A percentile compares a stretch with the other conserved stretches of the same genome.
Conservation (phyloP, 1,284 basidiomycete species). For the Ustilago esculenta region DNA sequence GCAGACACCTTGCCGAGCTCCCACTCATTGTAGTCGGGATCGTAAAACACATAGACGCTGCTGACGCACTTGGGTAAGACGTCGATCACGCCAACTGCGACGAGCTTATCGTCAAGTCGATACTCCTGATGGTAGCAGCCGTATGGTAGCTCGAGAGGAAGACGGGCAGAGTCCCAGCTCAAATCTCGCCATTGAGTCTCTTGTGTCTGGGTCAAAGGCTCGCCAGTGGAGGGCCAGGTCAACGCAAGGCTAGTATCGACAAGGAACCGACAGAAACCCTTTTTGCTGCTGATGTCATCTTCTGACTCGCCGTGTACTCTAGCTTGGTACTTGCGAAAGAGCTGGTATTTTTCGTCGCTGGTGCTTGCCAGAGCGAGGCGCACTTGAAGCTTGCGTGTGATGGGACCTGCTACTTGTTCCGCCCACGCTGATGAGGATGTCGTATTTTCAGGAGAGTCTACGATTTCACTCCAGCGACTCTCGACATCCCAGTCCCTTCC, state of each 20-base stretch:
- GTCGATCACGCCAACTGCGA: slow-evolving; percentile 90
- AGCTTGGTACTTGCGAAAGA: slow-evolving; percentile 61
- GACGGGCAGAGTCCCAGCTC: neutral
- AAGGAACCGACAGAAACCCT: slow-evolving; percentile 58
- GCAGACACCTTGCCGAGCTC: slow-evolving; percentile 78
- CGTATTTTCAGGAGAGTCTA: too few species aligned
- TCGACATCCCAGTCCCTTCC: slow-evolving; percentile 35
- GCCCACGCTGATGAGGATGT: slow-evolving; percentile 20
- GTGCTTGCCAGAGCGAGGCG: slow-evolving; percentile 26
- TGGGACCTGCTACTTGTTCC: slow-evolving; percentile 34
- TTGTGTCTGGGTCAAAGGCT: slow-evolving; percentile 10
- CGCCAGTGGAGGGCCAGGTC: slow-evolving; percentile 25
- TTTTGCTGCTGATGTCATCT: slow-evolving; percentile 41
- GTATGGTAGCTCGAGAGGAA: slow-evolving; percentile 32
- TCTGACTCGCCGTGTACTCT: slow-evolving; percentile 52
- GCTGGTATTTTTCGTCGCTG: slow-evolving; percentile 59
- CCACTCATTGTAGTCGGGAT: slow-evolving; percentile 78
- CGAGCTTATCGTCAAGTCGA: slow-evolving; percentile 75
- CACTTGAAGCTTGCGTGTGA: slow-evolving; percentile 24
- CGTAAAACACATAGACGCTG: slow-evolving; percentile 95
- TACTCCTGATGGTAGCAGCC: slow-evolving; percentile 65
- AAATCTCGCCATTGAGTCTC: slow-evolving; percentile 17
- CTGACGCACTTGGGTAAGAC: slow-evolving; percentile 89
- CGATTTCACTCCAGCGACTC: slow-evolving; percentile 31
- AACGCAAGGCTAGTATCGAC: slow-evolving; percentile 40